phyloP scores from a whole-genome alignment of 768 basidiomycete species.

The Leccinum incarnatum region DNA sequence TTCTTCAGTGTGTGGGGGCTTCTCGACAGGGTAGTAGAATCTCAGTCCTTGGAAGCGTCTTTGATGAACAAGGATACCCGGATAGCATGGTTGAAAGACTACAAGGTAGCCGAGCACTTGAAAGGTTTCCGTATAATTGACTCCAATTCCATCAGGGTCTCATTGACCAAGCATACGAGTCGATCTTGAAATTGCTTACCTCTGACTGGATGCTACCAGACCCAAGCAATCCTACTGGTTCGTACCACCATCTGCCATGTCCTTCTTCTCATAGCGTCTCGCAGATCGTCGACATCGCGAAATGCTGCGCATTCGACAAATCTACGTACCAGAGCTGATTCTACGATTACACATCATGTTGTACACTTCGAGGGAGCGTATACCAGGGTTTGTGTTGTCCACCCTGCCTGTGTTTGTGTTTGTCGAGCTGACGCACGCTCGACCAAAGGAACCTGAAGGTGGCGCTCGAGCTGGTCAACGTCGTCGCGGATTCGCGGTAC shows the following conservation, averaged over 20 bases:
- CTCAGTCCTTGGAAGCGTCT: slow-evolving; percentile 53
- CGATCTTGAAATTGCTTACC: slow-evolving; percentile 67
- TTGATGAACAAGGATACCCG: slow-evolving; percentile 59
- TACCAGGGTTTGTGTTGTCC: slow-evolving; percentile 58
- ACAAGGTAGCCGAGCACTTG: slow-evolving; percentile 41
- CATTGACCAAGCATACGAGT: slow-evolving; percentile 62
- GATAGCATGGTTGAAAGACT: slow-evolving; percentile 61
- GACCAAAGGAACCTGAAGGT: slow-evolving; percentile 66
- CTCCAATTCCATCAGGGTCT: slow-evolving; percentile 39
- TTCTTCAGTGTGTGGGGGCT: slow-evolving; percentile 77
- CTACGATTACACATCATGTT: slow-evolving; percentile 79
- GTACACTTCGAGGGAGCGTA: slow-evolving; percentile 55
- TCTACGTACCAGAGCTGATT: slow-evolving; percentile 88
- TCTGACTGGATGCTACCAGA: slow-evolving; percentile 74
- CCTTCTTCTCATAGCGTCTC: slow-evolving; percentile 18
- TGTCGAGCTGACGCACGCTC: not conserved
- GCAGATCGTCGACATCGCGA: slow-evolving; percentile 60
- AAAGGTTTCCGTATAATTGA: not conserved
- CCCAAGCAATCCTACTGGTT: slow-evolving; percentile 41
- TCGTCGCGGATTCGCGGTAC: slow-evolving; percentile 86
- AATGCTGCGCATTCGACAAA: slow-evolving; percentile 77
- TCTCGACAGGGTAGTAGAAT: slow-evolving; percentile 59
- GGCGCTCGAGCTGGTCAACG: slow-evolving; percentile 73
- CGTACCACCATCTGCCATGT: not conserved
- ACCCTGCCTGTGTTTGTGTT: not conserved